Percentiles rank a stretch among this genome's conserved stretches.
These are phyloP conservation scores for Pittosporum tobira DNA, from an alignment of 129 eudicot genomes.

Conservation along the genomic window DNA sequence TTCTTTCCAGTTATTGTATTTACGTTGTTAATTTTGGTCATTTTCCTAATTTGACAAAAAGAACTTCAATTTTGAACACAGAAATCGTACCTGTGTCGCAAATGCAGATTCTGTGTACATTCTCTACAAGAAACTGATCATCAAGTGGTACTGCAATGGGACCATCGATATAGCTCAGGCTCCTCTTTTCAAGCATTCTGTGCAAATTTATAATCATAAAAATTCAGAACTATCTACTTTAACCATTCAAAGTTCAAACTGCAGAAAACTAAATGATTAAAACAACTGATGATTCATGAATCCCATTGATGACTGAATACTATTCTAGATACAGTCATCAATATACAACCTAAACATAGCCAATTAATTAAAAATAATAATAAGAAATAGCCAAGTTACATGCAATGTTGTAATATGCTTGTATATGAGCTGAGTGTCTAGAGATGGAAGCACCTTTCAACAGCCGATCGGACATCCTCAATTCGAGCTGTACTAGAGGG, in stretches of 20 bases:
- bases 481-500: constrained; percentile 68
- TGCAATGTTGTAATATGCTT: not conserved
- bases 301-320: not conserved
- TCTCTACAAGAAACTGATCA: constrained; percentile 60
- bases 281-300: not conserved
- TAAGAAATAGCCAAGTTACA: not conserved
- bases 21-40: no score
- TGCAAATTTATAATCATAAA: not conserved
- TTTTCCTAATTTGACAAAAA: not conserved
- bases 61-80: not conserved
- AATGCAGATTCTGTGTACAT: constrained; percentile 63
- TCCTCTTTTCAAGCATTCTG: constrained; percentile 91
- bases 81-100: constrained; percentile 77
- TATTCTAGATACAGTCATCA: not conserved
- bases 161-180: constrained; percentile 82
- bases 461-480: constrained; percentile 58
- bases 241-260: not conserved
- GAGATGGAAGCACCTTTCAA: constrained; percentile 51
- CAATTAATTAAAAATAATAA: not conserved
- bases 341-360: not conserved
- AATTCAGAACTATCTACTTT: not conserved
- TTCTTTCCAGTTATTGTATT: not conserved
- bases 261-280: not conserved
- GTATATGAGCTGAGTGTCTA: not conserved
- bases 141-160: constrained; percentile 62